phyloP scores from a whole-genome alignment of 2,329 filamentous ascomycete species.

The Helotiales sp. region DNA sequence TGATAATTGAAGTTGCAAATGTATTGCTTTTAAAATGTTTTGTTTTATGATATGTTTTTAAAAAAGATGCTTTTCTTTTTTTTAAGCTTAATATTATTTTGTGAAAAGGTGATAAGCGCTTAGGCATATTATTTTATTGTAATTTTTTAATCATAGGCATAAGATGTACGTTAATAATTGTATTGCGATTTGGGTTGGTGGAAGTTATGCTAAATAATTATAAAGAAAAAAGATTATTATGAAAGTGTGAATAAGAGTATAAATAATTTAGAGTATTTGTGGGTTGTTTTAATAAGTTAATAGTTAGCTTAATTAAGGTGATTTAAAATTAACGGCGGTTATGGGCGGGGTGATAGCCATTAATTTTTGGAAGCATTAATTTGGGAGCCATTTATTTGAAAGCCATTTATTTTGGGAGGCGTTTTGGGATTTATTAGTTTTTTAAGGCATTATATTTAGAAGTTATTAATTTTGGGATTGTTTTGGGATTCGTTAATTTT shows the following conservation, averaged over 20 bases:
- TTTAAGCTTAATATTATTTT: background rate
- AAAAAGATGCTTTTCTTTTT: slow-evolving; percentile 5
- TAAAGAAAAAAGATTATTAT: background rate
- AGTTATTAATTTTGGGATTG: background rate
- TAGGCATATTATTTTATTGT: background rate
- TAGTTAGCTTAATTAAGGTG: background rate
- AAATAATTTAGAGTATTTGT: background rate
- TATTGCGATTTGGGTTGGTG: background rate
- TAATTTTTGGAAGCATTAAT: background rate
- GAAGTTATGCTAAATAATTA: background rate
- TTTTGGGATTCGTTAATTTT: background rate
- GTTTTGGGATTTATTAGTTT: background rate
- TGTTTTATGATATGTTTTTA: background rate
- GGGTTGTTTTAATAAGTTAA: background rate
- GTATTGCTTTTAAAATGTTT: background rate
- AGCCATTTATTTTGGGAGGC: background rate
- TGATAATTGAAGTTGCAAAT: background rate
- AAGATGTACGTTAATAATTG: background rate
- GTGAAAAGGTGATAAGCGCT: slow-evolving; percentile 2
- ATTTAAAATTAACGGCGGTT: background rate
- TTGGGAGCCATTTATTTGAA: background rate
- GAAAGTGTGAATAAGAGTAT: no score
- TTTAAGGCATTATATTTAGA: background rate
- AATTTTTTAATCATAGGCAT: background rate
- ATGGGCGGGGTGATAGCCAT: background rate